These are phyloP conservation scores for Rhizopogon rudus DNA, from an alignment of 768 basidiomycete species.

Conservation along the genomic window DNA sequence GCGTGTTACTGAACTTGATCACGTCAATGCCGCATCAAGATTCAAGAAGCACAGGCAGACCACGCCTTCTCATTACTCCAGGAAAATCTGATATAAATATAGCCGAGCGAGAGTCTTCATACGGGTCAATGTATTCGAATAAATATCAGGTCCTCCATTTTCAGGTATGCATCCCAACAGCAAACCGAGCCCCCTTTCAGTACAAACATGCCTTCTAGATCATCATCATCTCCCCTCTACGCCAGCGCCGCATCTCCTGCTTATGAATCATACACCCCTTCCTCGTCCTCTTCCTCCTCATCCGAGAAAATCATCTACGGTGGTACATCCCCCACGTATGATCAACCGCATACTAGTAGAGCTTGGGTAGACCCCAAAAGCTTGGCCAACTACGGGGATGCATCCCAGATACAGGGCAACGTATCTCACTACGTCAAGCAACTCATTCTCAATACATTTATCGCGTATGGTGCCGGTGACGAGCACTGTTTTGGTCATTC, in stretches of 20 bases:
- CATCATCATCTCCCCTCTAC: constrained; percentile 21
- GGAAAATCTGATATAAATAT: constrained; percentile 13
- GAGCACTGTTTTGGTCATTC: constrained; percentile 56
- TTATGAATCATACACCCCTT: constrained; percentile 20
- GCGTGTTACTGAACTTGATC: constrained; percentile 14
- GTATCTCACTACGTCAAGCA: constrained; percentile 60
- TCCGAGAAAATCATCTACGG: constrained; percentile 20
- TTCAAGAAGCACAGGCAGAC: constrained; percentile 20
- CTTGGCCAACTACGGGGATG: constrained; percentile 54
- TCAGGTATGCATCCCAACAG: not conserved
- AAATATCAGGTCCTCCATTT: constrained; percentile 18
- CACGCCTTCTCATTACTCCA: constrained; percentile 1
- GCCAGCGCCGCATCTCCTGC: constrained; percentile 21
- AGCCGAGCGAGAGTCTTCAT: constrained; percentile 19
- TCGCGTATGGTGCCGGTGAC: constrained; percentile 65
- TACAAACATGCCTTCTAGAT: constrained; percentile 21
- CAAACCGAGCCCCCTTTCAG: constrained; percentile 1
- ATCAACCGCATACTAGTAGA: constrained; percentile 25
- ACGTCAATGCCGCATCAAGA: constrained; percentile 20
- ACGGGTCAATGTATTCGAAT: constrained; percentile 11
- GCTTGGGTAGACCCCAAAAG: constrained; percentile 64
- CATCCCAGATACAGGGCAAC: constrained; percentile 56
- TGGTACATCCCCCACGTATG: constrained; percentile 6
- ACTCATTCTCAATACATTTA: constrained; percentile 62
- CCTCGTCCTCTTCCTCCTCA: constrained; percentile 20